Evolutionary conservation across 2,329 filamentous ascomycete species (phyloP), one percentile per base, ranked within the genome.

Genomic region (Trichothecium roseum): DNA sequence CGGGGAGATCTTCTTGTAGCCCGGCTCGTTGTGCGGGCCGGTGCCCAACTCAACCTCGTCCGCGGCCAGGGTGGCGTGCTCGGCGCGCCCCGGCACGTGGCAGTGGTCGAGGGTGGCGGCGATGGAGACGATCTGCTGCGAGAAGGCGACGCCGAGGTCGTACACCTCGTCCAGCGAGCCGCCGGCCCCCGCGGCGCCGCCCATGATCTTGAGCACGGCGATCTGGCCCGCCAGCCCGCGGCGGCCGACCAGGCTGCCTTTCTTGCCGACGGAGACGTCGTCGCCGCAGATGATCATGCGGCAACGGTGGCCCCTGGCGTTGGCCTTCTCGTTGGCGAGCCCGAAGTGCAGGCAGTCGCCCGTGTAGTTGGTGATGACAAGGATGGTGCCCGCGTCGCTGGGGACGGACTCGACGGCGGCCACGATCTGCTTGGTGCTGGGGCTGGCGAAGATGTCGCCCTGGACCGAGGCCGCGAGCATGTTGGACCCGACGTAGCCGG

Each of bases 11-110:
- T 72, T 74, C 47, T 60, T 63, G 46, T 74, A 69, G 1, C 69
- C 77, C 0, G 77, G 76, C 52, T 82, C 77, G 47, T 80, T 80
- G 50, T 82, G 78, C 12, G 74, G 74, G 1, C 78, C 77, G 16
- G 20, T 79, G 3, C 78, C 78, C n/a, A 81, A 60, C 50, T 78
- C 76, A 26, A 79, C 52, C 38, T 74, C 72, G 37, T 73, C 53
- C 2, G 56, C 50, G 8, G 54, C 57, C 31, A 28, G 10, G 14
- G 13, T 24, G 18, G 24, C 32, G 18, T 26, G 14, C 32, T 12
- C 14, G 24, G 76, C 50, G 28, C 69, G 60, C 0, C 71, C 71
- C 0, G 71, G 70, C 2, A 74, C 69, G 43, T 78, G 73, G 45
- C 74, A 74, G 44, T 77, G 74, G 34, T 76, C 74, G 18, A 79